phyloP scores from a whole-genome alignment of 2,329 filamentous ascomycete species.

The Cadophora luteo-olivacea region DNA sequence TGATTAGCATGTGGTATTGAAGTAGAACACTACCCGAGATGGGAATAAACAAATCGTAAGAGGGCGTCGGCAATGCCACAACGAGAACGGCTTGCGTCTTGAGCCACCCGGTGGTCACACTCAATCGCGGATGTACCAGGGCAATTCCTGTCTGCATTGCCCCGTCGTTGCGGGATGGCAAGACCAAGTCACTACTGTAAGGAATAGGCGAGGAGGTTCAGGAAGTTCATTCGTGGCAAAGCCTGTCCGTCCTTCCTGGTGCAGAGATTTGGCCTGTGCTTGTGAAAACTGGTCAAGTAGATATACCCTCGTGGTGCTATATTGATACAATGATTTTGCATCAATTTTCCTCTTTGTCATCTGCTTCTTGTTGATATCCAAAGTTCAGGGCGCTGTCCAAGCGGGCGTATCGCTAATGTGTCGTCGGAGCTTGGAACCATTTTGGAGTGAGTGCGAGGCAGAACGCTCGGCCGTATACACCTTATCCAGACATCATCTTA shows the following conservation, averaged over 20 bases:
- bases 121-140: not conserved
- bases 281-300: not conserved
- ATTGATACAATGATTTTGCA: not conserved
- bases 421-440: not conserved
- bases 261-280: not conserved
- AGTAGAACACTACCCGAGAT: not conserved
- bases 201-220: not conserved
- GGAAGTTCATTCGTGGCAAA: not conserved
- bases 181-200: not conserved
- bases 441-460: not conserved
- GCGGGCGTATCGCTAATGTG: not conserved
- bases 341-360: not conserved
- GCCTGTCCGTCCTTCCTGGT: not conserved
- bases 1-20: slow-evolving; percentile 53
- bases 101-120: not conserved
- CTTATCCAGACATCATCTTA: not conserved
- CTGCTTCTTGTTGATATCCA: not conserved
- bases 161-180: not conserved
- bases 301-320: not conserved
- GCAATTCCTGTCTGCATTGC: not conserved
- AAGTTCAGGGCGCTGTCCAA: not conserved
- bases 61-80: not conserved
- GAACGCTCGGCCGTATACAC: not conserved
- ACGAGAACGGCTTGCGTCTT: not conserved
- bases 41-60: not conserved